phyloP scores from a whole-genome alignment of 306 rosid genomes.

The Vigna hirtella region DNA sequence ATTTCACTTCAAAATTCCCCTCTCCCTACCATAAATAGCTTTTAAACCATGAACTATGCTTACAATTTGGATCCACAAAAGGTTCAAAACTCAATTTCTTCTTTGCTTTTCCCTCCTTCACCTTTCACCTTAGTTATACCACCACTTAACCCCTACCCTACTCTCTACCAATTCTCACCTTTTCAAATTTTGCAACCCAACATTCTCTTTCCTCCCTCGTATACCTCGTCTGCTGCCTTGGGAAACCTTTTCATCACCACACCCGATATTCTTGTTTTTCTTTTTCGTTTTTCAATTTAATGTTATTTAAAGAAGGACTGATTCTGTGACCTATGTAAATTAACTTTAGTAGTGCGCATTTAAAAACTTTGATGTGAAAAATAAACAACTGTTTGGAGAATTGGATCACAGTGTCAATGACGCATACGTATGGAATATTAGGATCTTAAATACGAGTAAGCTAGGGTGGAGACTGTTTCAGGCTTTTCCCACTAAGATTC shows the following conservation, averaged over 20 bases:
- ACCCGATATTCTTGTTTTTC: not conserved
- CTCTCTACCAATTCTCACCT: not conserved
- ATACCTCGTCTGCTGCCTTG: not conserved
- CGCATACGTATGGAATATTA: not conserved
- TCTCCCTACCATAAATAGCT: constrained; percentile 27
- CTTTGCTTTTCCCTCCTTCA: not conserved
- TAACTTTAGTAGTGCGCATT: too few species aligned
- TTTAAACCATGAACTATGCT: constrained; percentile 35
- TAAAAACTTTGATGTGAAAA: too few species aligned
- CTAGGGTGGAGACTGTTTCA: not conserved
- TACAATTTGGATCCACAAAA: constrained; percentile 29
- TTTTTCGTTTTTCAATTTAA: too few species aligned
- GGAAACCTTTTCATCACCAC: not conserved
- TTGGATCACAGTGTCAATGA: too few species aligned
- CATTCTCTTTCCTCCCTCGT: constrained; percentile 6
- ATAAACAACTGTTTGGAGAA: too few species aligned
- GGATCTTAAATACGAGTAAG: not conserved
- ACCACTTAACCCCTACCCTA: not conserved
- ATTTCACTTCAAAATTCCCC: not conserved
- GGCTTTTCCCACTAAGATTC: constrained; percentile 11
- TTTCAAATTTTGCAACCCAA: constrained; percentile 2
- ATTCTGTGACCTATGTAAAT: too few species aligned
- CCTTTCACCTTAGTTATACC: too few species aligned
- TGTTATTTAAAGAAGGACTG: too few species aligned
- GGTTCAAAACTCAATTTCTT: constrained; percentile 20